A percentile compares a stretch with the other conserved stretches of the same genome.
Conservation (phyloP, 768 basidiomycete genomes). For the Kwoniella botswanensis region DNA sequence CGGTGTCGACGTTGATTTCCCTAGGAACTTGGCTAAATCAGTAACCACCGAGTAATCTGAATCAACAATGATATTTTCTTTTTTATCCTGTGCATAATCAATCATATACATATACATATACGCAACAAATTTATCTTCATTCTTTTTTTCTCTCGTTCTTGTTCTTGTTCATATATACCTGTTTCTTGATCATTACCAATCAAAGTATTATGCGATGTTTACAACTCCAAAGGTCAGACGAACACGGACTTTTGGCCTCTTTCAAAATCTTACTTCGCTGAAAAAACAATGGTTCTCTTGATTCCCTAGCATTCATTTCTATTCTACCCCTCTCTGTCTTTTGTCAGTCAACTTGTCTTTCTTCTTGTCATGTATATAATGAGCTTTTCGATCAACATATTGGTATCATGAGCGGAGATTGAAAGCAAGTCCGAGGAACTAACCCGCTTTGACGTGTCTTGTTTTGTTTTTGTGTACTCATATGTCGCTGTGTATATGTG, state of each 20-base stretch:
- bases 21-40: conserved; percentile 75
- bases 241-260: background rate
- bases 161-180: conserved; percentile 4
- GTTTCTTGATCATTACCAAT: background rate
- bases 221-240: background rate
- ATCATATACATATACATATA: background rate
- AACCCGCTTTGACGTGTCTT: too few relatives aligned
- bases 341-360: background rate
- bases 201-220: too few relatives aligned
- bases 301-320: background rate
- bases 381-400: background rate
- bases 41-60: conserved; percentile 50
- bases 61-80: background rate
- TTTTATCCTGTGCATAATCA: background rate
- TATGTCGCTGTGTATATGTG: too few relatives aligned
- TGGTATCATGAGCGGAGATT: too few relatives aligned
- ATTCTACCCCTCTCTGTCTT: conserved; percentile 3
- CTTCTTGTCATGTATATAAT: conserved; percentile 22
- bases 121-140: background rate
- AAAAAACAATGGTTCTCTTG: background rate
- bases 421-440: too few relatives aligned
- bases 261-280: background rate
- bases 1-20: conserved; percentile 98
- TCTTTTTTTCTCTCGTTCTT: background rate
- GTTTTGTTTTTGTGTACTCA: too few relatives aligned